Percentiles rank a stretch among this genome's conserved stretches.
phyloP scores from a whole-genome alignment of 208 protist species.

The Trypanosoma congolense region DNA sequence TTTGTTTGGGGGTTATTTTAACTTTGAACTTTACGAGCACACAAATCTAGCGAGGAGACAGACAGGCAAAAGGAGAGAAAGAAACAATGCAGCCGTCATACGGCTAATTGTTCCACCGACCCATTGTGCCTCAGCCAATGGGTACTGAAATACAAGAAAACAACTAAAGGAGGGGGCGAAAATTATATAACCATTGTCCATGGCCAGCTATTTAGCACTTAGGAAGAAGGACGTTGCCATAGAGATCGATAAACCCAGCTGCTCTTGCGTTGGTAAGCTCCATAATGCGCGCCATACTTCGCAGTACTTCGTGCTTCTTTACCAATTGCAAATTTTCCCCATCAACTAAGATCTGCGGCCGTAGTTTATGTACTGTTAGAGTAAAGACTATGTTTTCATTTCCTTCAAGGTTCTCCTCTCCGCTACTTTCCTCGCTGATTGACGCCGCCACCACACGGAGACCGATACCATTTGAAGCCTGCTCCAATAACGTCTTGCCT shows the following conservation, averaged over 20 bases:
- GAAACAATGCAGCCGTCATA: background rate
- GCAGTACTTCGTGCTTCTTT: constrained; percentile 34
- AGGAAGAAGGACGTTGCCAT: constrained; percentile 40
- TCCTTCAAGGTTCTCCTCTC: background rate
- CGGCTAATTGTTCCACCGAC: too few relatives aligned
- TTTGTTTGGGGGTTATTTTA: constrained; percentile 1
- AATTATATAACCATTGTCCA: too few relatives aligned
- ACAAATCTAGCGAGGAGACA: too few relatives aligned
- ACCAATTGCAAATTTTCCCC: constrained; percentile 18
- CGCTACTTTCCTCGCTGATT: background rate
- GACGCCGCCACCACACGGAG: background rate
- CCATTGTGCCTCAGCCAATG: too few relatives aligned
- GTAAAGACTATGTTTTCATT: background rate
- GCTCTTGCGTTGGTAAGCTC: constrained; percentile 17
- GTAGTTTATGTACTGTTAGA: constrained; percentile 7
- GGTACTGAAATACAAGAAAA: background rate
- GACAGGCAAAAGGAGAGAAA: background rate
- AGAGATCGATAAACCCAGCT: constrained; percentile 33
- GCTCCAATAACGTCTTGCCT: constrained; percentile 12
- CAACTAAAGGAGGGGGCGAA: too few relatives aligned
- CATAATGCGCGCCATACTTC: constrained; percentile 29
- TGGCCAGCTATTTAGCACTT: background rate
- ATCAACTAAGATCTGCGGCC: constrained; percentile 7
- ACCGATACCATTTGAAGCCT: background rate
- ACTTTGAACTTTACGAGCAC: background rate